These are phyloP conservation scores for Chlamydomonas sp. DNA, from an alignment of 139 green algal genomes.

Conservation along the genomic window DNA sequence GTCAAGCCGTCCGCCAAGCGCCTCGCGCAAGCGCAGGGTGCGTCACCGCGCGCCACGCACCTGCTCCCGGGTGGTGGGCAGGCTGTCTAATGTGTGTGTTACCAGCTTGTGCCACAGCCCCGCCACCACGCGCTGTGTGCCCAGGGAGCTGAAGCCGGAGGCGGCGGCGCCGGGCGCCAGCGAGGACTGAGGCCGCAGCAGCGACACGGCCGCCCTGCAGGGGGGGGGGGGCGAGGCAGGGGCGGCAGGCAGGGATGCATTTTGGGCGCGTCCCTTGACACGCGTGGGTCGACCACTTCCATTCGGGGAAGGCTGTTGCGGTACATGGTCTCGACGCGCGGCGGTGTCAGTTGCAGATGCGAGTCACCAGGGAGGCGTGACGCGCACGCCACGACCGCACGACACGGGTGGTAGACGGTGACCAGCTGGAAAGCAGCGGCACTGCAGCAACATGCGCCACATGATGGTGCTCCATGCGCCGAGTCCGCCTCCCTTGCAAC, in stretches of 20 bases:
- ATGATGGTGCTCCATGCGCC: too few relatives aligned
- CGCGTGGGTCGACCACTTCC: background rate
- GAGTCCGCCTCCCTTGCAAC: too few relatives aligned
- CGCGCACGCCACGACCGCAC: too few relatives aligned
- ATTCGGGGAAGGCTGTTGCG: too few relatives aligned
- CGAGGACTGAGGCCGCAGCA: background rate
- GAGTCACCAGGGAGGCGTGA: too few relatives aligned
- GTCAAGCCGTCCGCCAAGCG: background rate
- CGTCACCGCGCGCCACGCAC: constrained; percentile 1
- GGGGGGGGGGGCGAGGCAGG: background rate
- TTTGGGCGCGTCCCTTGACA: background rate
- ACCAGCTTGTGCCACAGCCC: constrained; percentile 37
- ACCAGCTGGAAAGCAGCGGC: too few relatives aligned
- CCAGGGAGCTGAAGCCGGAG: constrained; percentile 17
- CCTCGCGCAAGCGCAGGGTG: background rate
- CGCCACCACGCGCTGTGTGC: constrained; percentile 27
- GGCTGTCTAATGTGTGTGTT: background rate
- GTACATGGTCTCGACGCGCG: too few relatives aligned
- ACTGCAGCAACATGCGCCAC: too few relatives aligned
- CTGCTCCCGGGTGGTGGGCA: constrained; percentile 21
- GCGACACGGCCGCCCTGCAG: background rate
- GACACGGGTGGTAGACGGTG: too few relatives aligned
- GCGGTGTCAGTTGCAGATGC: too few relatives aligned
- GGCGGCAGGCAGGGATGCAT: background rate
- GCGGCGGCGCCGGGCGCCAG: background rate